These are phyloP conservation scores for Eimeria tenella DNA, from an alignment of 169 alveolate genomes.

Conservation along the genomic window DNA sequence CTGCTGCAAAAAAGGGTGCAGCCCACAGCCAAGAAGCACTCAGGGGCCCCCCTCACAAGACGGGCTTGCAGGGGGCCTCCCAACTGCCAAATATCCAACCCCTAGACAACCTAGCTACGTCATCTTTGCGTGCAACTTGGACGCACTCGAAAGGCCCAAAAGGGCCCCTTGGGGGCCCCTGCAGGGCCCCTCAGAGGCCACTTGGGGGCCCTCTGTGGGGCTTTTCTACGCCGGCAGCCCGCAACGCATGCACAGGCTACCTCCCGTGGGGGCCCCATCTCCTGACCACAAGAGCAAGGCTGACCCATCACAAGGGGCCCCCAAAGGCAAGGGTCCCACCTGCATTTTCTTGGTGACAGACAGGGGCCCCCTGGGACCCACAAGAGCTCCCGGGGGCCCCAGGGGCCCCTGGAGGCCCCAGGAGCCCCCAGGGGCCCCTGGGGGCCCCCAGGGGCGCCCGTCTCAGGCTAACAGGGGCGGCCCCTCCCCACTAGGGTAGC, in stretches of 20 bases:
- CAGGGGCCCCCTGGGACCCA: not conserved
- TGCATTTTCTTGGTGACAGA: not conserved
- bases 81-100: no score
- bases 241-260: not conserved
- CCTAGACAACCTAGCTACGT: no score
- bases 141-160: no score
- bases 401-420: not conserved
- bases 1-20: not conserved
- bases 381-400: not conserved
- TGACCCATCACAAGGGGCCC: not conserved
- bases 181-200: not conserved
- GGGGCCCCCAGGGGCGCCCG: not conserved
- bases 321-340: not conserved
- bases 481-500: constrained; percentile 66
- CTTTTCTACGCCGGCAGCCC: not conserved
- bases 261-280: not conserved
- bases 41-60: not conserved
- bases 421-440: not conserved
- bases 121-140: no score
- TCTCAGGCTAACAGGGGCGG: not conserved
- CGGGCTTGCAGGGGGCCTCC: no score
- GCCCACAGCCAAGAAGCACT: not conserved
- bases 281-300: not conserved
- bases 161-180: not conserved
- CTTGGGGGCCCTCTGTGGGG: not conserved